phyloP scores from a whole-genome alignment of 805 yeast genomes.

The Wickerhamomyces canadensis region DNA sequence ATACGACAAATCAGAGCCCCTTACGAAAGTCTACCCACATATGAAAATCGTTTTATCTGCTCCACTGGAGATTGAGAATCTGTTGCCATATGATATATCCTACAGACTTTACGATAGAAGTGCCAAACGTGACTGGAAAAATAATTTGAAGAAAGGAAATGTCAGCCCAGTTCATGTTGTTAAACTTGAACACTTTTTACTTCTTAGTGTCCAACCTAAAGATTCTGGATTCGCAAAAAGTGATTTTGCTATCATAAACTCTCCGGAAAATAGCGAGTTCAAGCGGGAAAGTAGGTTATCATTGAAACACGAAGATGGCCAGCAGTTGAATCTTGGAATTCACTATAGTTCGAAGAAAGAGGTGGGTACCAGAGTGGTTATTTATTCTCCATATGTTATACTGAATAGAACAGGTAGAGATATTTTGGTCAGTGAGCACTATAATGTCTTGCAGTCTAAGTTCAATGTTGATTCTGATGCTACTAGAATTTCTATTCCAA shows the following conservation, averaged over 20 bases:
- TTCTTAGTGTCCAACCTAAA: conserved; percentile 64
- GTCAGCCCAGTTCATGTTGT: conserved; percentile 77
- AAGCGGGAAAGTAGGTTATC: conserved; percentile 48
- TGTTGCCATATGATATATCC: conserved; percentile 75
- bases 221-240: conserved; percentile 57
- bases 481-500: conserved; percentile 43
- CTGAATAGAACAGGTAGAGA: conserved; percentile 74
- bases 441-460: conserved; percentile 46
- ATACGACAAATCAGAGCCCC: conserved; percentile 60
- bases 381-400: conserved; percentile 83
- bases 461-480: conserved; percentile 27
- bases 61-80: conserved; percentile 79
- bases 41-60: conserved; percentile 73
- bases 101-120: conserved; percentile 76
- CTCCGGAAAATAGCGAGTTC: conserved; percentile 49
- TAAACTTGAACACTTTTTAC: conserved; percentile 60
- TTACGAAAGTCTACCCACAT: conserved; percentile 77
- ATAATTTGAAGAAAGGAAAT: conserved; percentile 56
- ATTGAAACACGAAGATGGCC: conserved; percentile 60
- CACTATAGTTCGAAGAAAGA: conserved; percentile 54
- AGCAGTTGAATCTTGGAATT: conserved; percentile 54
- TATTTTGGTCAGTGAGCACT: conserved; percentile 47
- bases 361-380: conserved; percentile 56
- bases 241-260: conserved; percentile 66
- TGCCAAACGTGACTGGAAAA: conserved; percentile 60